A percentile compares a stretch with the other conserved stretches of the same genome.
Evolutionary conservation across 179 eudicot species (phyloP).

Genomic region (Dionaea muscipula): DNA sequence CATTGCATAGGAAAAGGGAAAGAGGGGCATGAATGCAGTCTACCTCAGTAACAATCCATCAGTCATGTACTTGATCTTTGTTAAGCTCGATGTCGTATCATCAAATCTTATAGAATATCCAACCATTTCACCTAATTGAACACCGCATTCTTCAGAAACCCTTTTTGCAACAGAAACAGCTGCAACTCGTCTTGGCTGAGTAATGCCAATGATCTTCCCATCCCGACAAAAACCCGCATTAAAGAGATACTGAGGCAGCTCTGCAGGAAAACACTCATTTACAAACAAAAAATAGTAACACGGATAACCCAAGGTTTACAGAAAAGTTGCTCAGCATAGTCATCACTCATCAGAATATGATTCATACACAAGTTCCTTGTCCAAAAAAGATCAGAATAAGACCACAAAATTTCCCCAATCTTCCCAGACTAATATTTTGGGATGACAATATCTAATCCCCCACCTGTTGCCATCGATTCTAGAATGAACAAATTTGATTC

Average conservation of each 20-base stretch:
- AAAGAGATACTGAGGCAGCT: slow-evolving; percentile 71
- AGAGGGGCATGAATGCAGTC: neutral
- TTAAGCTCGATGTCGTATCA: slow-evolving; percentile 66
- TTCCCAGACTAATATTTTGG: no score
- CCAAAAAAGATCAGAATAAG: no score
- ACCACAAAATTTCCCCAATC: no score
- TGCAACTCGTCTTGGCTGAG: slow-evolving; percentile 98
- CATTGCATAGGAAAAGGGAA: neutral
- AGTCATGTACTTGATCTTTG: slow-evolving; percentile 95
- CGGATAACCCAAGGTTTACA: neutral
- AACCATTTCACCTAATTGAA: slow-evolving; percentile 62
- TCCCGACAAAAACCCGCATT: slow-evolving; percentile 66
- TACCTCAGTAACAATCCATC: slow-evolving; percentile 92
- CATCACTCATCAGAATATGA: no score
- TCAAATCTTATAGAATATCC: slow-evolving; percentile 94
- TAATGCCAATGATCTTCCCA: slow-evolving; percentile 65
- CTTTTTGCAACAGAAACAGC: slow-evolving; percentile 93
- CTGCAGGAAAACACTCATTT: slow-evolving; percentile 21
- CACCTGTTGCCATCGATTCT: no score
- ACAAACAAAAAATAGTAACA: slow-evolving; percentile 6
- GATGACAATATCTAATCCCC: no score
- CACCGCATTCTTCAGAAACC: slow-evolving; percentile 92
- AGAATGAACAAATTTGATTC: neutral
- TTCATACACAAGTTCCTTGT: no score
- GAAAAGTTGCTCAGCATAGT: no score